These are phyloP conservation scores for grape (Vitis vinifera) DNA, from an alignment of 164 flowering plant species.

Conservation along the genomic window ASM3070453v1 NC_081810.1:1567001-1567500, in stretches of 20 bases:
- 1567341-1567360: slow-evolving; percentile 8
- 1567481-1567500: slow-evolving; percentile 9
- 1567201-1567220: neutral
- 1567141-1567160: too few relatives aligned
- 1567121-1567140: too few relatives aligned
- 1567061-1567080: too few relatives aligned
- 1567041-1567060: too few relatives aligned
- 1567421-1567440: neutral
- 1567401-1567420: slow-evolving; percentile 1
- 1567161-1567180: too few relatives aligned
- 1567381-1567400: too few relatives aligned
- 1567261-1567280: slow-evolving; percentile 6
- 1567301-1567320: slow-evolving; percentile 5
- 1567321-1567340: slow-evolving; percentile 1
- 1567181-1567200: too few relatives aligned
- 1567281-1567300: neutral
- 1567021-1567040: too few relatives aligned
- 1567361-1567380: neutral
- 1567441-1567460: slow-evolving; percentile 3
- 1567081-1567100: too few relatives aligned
- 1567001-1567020: too few relatives aligned
- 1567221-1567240: neutral
- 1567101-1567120: too few relatives aligned
- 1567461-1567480: slow-evolving; percentile 3
- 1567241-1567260: slow-evolving; percentile 4